Conservation (phyloP, 768 basidiomycete genomes). For the Kwoniella europaea region DNA sequence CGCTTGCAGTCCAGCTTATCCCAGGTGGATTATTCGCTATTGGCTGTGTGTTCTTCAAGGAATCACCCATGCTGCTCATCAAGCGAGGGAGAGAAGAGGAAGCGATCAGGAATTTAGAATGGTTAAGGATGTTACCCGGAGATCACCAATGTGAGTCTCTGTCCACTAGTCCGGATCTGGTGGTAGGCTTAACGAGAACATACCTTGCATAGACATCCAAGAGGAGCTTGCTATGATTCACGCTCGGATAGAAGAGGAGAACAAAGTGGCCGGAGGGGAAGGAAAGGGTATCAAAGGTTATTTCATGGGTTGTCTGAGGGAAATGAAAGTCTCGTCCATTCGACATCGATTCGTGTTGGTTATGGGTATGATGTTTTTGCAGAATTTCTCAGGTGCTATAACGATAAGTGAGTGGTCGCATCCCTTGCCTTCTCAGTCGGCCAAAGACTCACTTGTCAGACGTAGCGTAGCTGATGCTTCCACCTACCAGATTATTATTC, state of each 20-base stretch:
- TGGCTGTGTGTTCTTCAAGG: constrained; percentile 55
- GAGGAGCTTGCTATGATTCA: constrained; percentile 35
- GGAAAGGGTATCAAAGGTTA: constrained; percentile 34
- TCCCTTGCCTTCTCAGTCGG: too few species aligned
- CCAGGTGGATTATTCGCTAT: constrained; percentile 67
- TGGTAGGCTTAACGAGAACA: not conserved
- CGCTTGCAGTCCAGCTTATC: constrained; percentile 62
- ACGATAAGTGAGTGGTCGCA: constrained; percentile 49
- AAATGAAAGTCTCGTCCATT: constrained; percentile 27
- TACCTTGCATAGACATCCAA: constrained; percentile 31
- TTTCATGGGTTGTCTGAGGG: constrained; percentile 32
- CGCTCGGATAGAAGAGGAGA: constrained; percentile 17
- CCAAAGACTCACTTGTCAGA: too few species aligned
- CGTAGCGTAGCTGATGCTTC: not conserved
- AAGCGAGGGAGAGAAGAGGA: constrained; percentile 40
- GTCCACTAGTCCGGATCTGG: not conserved
- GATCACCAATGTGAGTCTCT: constrained; percentile 35
- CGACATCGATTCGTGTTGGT: constrained; percentile 37
- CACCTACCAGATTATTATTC: constrained; percentile 56
- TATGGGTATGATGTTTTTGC: constrained; percentile 28
- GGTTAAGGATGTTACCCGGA: constrained; percentile 51
- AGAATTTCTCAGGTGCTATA: constrained; percentile 60
- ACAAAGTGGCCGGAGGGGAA: constrained; percentile 19
- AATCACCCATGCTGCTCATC: constrained; percentile 52
- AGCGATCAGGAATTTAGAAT: constrained; percentile 53